Evolutionary conservation across 148 eudicot genomes (phyloP).

Genomic region (Rhododendron griersonianum): DNA sequence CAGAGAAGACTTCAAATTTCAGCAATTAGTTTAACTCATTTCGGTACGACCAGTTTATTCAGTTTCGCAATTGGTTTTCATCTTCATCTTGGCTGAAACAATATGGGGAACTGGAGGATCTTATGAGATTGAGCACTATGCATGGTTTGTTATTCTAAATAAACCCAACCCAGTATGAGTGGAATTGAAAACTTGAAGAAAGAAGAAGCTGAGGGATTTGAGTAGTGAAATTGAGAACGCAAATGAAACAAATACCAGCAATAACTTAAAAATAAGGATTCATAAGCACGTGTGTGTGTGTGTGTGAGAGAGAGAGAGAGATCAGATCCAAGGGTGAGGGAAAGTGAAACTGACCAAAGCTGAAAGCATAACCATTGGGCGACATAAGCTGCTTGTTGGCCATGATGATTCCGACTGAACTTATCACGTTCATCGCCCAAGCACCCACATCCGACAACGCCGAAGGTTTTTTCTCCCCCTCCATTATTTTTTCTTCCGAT

Average conservation of each 20-base stretch:
- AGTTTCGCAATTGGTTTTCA: background rate
- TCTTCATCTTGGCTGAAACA: background rate
- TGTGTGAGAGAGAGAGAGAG: background rate
- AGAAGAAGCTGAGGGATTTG: background rate
- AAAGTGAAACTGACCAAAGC: conserved; percentile 37
- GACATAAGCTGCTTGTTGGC: conserved; percentile 82
- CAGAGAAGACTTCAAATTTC: background rate
- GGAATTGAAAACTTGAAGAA: background rate
- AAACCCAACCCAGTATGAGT: background rate
- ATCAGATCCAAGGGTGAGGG: conserved; percentile 10
- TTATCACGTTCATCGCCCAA: conserved; percentile 72
- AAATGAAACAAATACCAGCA: background rate
- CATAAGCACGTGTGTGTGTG: background rate
- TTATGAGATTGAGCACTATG: background rate
- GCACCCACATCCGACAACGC: conserved; percentile 63
- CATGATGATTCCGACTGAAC: conserved; percentile 77
- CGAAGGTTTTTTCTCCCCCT: conserved; percentile 49
- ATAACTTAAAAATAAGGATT: background rate
- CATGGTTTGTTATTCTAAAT: background rate
- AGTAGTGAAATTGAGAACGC: background rate
- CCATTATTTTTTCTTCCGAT: conserved; percentile 30
- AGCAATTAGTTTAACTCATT: no score
- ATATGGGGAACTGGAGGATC: background rate
- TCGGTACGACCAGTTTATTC: background rate
- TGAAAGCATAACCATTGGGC: conserved; percentile 50